Base-by-base conservation (phyloP, 768 basidiomycete species). In the Udeniomyces megalosporus region DNA sequence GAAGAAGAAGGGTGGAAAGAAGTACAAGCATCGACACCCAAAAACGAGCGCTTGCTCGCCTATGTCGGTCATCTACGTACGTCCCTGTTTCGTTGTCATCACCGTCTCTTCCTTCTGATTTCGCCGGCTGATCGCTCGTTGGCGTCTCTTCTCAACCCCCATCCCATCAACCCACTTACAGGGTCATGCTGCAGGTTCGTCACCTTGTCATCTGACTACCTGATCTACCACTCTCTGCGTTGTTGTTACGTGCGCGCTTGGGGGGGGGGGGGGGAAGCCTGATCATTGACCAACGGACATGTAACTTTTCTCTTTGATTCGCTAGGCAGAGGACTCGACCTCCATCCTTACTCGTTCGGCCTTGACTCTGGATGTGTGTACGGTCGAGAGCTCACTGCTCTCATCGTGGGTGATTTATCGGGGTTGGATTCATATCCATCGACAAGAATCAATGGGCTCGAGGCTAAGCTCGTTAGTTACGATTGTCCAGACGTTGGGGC, bases 291-390 rank as follows among this genome's bases (percentile, higher is more conserved):
- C n/a, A n/a, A n/a, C n/a, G n/a, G n/a, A n/a, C n/a, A 42, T 17
- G 10, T 42, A 8, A 42, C 38, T 42, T 17, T 42, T 17, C 38
- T 42, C 38, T 17, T 42, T 17, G n/a, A n/a, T 17, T 42, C 38
- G 8, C 8, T 42, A 42, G 38, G 38, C 38, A 78, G 86, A 29
- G 87, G 86, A 14, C 77, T 95, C 14, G 88, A 91, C 71, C 72
- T 89, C 67, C 84, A 85, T 65, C 78, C 85, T 24, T 93, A 85
- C 84, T 81, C 83, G 2, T 75, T 90, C 64, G 92, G 92, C 1
- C 73, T 93, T 35, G 92, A 97, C 71, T 79, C 85, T 0, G 91
- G 87, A 12, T 93, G 90, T 69, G 86, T 89, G 20, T 65, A 65
- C 47, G 63, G 63, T 7, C 5, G 32, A 4, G 45, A 50, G 29